Base-by-base conservation (phyloP, 331 rosid species). In the Arachis monticola region DNA sequence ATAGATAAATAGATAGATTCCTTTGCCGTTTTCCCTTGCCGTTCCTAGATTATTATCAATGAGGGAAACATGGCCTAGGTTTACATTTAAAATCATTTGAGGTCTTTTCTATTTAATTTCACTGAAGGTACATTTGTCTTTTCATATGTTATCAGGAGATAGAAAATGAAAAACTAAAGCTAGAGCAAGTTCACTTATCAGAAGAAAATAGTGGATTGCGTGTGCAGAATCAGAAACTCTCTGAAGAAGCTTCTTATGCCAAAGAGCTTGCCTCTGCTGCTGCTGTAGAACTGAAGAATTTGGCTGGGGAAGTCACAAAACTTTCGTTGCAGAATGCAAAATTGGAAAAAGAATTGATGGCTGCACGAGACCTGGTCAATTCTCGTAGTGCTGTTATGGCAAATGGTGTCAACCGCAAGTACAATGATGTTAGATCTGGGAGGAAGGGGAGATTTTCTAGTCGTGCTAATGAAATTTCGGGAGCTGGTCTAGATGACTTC, bases 191-290 rank as follows among this genome's bases (percentile, higher is more conserved):
- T 81, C 94, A 88, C 42, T 83, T 85, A 64, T 90, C 96, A 0
- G 99, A 96, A 81, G 98, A 96, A 76, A 96, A 87, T 77, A 96
- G 99, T 75, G 99, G 98, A 60, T 64, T 96, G 83, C 89, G 58
- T 41, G 98, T 96, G 57, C 99, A 96, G 85, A 96, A 96, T 80
- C 97, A 90, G 76, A 96, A 96, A 83, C 85, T 96, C 69, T 90
- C 98, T 3, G 99, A 96, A 84, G 99, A 96, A 88, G 97, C 99
- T 77, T 90, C 92, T 57, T 96, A 96, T 80, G 99, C 99, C 50
- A 96, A 92, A 77, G 99, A 96, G 75, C 82, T 96, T 71, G 99
- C 99, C 60, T 90, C 99, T 68, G 99, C 99, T 76, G 99, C 99
- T 75, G 99, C 99, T 52, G 93, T 96, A 60, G 99, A 96, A 75